phyloP scores from a whole-genome alignment of 2,329 filamentous ascomycete species.

The Fusarium lateritium region DNA sequence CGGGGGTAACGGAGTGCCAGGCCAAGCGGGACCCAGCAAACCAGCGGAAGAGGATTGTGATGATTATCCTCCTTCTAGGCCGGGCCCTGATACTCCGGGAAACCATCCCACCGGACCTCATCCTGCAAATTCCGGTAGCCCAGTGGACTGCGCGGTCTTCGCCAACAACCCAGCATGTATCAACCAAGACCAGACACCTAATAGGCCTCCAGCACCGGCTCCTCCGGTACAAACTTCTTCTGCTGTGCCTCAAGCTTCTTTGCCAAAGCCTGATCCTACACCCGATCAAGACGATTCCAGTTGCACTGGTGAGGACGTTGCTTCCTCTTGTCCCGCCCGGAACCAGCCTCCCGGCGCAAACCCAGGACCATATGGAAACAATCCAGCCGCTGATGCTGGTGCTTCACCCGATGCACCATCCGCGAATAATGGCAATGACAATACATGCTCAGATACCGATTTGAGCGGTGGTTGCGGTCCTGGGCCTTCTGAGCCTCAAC shows the following conservation, averaged over 20 bases:
- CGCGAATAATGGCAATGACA: not conserved
- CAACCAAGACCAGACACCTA: conserved; percentile 1
- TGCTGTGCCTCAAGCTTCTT: conserved; percentile 7
- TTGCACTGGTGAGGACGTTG: not conserved
- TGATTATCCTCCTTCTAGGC: not conserved
- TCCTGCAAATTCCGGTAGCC: not conserved
- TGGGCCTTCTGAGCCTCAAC: conserved; percentile 3
- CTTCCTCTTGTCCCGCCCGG: not conserved
- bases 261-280: conserved; percentile 1
- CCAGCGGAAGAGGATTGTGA: conserved; percentile 20
- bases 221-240: conserved; percentile 8
- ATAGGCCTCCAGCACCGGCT: conserved; percentile 1
- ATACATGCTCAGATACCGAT: conserved; percentile 1
- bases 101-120: not conserved
- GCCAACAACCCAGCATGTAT: conserved; percentile 13
- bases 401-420: not conserved
- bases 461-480: not conserved
- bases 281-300: not conserved
- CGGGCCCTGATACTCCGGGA: not conserved
- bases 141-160: conserved; percentile 8
- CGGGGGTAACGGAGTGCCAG: not conserved
- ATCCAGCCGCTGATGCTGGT: not conserved
- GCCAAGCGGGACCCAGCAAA: not conserved
- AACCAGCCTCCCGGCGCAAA: not conserved
- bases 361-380: not conserved